Percentiles rank a stretch among this genome's conserved stretches.
These are phyloP conservation scores for Peterozyma toletana DNA, from an alignment of 805 yeast genomes.

Conservation along the genomic window DNA sequence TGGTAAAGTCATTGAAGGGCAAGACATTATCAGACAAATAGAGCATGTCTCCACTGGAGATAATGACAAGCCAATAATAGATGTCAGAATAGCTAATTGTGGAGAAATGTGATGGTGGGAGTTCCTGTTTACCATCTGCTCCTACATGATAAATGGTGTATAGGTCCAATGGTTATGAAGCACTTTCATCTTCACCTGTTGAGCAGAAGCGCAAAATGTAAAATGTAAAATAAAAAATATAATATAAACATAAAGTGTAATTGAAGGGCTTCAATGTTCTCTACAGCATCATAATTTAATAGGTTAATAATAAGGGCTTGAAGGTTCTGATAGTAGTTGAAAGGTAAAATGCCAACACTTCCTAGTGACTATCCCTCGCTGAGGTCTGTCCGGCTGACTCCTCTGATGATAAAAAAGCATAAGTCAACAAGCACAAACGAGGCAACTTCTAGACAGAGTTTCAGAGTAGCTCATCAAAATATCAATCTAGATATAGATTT, in stretches of 20 bases:
- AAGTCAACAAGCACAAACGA: slow-evolving; percentile 10
- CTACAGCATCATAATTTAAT: too few species aligned
- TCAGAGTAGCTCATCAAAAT: slow-evolving; percentile 78
- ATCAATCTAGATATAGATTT: slow-evolving; percentile 77
- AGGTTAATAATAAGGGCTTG: too few species aligned
- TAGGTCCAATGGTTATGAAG: too few species aligned
- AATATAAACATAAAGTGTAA: too few species aligned
- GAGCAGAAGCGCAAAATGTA: too few species aligned
- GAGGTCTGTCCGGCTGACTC: background rate
- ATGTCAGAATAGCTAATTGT: slow-evolving; percentile 14
- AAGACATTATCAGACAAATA: slow-evolving; percentile 22
- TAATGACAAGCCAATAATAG: slow-evolving; percentile 14
- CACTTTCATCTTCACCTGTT: too few species aligned
- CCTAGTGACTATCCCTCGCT: background rate
- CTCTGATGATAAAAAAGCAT: background rate
- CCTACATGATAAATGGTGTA: too few species aligned
- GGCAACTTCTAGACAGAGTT: slow-evolving; percentile 30
- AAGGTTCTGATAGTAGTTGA: too few species aligned
- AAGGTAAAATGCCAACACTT: background rate
- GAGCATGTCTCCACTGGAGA: slow-evolving; percentile 16
- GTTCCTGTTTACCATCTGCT: too few species aligned
- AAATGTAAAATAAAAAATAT: too few species aligned
- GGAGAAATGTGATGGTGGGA: slow-evolving; percentile 15
- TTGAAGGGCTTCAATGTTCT: too few species aligned
- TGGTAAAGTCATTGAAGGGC: slow-evolving; percentile 39